phyloP scores from a whole-genome alignment of 768 basidiomycete species.

The Boletus vinaceobasis region DNA sequence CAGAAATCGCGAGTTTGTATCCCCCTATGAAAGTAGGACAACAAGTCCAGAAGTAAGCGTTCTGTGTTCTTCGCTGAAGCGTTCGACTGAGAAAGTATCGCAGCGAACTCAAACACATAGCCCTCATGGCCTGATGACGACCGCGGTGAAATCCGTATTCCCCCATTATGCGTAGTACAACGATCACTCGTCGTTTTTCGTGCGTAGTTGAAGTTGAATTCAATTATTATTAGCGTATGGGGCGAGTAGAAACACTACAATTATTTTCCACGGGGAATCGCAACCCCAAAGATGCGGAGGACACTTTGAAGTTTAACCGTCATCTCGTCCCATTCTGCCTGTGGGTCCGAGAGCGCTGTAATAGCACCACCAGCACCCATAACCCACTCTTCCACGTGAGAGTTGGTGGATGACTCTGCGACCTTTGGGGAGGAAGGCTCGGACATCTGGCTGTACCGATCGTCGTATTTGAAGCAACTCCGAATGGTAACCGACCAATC shows the following conservation, averaged over 20 bases:
- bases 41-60: conserved; percentile 74
- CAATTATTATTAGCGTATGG: conserved; percentile 11
- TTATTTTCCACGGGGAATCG: conserved; percentile 23
- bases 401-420: conserved; percentile 9
- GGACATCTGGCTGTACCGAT: conserved; percentile 18
- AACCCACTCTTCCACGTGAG: conserved; percentile 55
- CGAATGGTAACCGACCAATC: conserved; percentile 96
- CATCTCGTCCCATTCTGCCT: conserved; percentile 95
- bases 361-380: conserved; percentile 96
- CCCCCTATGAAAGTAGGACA: conserved; percentile 80
- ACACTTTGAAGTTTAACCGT: conserved; percentile 80
- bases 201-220: conserved; percentile 37
- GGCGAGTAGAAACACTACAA: background rate
- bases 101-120: conserved; percentile 80
- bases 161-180: background rate
- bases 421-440: conserved; percentile 9
- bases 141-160: background rate
- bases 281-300: conserved; percentile 55
- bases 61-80: background rate
- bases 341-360: conserved; percentile 83
- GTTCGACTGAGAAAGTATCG: conserved; percentile 6
- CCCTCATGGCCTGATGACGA: conserved; percentile 60
- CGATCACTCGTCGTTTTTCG: background rate
- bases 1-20: conserved; percentile 44
- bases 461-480: conserved; percentile 78